Conservation (phyloP, 179 eudicot species). For the Heliamphora pulchella region DNA sequence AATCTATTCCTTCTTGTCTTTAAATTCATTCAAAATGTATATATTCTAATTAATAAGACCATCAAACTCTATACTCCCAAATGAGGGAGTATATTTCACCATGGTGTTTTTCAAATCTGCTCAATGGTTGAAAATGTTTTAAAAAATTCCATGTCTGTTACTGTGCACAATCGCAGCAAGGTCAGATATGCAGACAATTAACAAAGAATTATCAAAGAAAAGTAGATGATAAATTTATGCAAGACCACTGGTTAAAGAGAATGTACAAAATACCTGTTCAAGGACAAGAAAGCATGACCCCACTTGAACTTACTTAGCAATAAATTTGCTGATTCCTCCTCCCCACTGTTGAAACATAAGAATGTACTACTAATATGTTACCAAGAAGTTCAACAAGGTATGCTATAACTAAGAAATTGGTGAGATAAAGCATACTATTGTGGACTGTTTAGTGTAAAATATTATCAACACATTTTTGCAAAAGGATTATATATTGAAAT, state of each 20-base stretch:
- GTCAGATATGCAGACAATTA: not conserved
- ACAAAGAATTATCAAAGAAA: not conserved
- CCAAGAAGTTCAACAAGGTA: slow-evolving; percentile 6
- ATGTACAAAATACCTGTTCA: slow-evolving; percentile 44
- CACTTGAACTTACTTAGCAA: slow-evolving; percentile 89
- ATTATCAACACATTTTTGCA: not conserved
- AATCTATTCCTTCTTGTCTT: not conserved
- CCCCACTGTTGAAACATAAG: slow-evolving; percentile 42
- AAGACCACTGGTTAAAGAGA: slow-evolving; percentile 2
- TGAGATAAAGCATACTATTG: not conserved
- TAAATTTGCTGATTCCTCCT: slow-evolving; percentile 66
- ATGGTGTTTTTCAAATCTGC: not conserved
- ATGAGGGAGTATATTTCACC: not conserved
- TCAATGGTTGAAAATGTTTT: not conserved
- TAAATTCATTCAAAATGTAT: not conserved
- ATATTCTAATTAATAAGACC: not conserved
- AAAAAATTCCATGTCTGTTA: not conserved
- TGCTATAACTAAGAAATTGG: not conserved
- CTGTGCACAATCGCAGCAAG: not conserved
- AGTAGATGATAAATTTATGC: not conserved
- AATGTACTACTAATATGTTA: not conserved
- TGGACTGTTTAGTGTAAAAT: too few relatives aligned
- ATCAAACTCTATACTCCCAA: not conserved
- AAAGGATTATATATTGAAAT: not conserved
- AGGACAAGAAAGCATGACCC: slow-evolving; percentile 96